Base-by-base conservation (phyloP, 1,139 yeast genomes). In the Zygosaccharomyces pseudobailii region DNA sequence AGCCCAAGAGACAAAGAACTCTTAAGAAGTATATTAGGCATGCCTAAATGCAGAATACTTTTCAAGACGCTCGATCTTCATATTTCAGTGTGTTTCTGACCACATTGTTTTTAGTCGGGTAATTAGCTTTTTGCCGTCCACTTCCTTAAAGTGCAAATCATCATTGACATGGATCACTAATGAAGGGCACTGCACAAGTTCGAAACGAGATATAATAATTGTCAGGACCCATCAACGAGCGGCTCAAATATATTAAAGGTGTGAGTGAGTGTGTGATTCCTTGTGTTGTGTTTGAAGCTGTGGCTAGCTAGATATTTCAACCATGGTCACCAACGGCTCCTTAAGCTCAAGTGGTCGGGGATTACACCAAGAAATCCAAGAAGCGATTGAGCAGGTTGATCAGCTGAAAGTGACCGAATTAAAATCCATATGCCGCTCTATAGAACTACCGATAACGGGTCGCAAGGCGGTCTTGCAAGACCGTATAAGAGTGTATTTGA, bases 381-480 rank as follows among this genome's bases (percentile, higher is more conserved):
- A 53, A 23, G 57, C 57, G 4, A 50, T 57, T 17, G 45, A 50
- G 3, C 52, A 50, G 36, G 55, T 63, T 53, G 58, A 55, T 40
- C 47, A 47, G n/a, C 47, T 65, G 22, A 57, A 56, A 42, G 68
- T 65, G 2, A 43, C 63, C 0, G 71, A 66, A 47, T 67, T 74
- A 53, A 81, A 78, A 60, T 71, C 64, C 30, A 56, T 79, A 1
- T 74, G 79, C 35, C 66, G 76, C 42, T 58, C 78, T 2, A 57
- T 79, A 24, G 75, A 74, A 2, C 61, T 79, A 13, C 65, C 75
- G 1, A 58, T 71, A 5, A 56, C 72, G 3, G 87, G 87, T 1
- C 66, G 75, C 36, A 81, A 80, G 59, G 71, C 71, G 9, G 82
- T 78, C 30, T 58, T 81, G 13, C 71, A 72, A 42, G 76, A 73